Evolutionary conservation across 306 rosid species (phyloP).

Genomic region (Inga laurina): DNA sequence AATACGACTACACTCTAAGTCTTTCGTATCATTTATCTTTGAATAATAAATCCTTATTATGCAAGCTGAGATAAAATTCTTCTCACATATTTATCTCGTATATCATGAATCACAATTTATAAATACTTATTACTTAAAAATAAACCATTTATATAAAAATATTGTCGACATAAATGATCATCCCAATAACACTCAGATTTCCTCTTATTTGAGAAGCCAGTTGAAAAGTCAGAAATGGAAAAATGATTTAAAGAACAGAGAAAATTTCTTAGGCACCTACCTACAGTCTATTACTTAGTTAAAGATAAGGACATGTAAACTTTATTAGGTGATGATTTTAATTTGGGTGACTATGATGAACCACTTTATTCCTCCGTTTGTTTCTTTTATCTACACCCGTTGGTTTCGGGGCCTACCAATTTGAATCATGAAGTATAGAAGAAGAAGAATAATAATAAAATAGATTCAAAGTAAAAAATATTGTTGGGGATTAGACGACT

Average conservation of each 20-base stretch:
- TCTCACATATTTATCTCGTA: too few species aligned
- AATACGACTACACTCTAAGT: too few species aligned
- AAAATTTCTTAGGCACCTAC: neutral
- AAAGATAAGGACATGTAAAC: neutral
- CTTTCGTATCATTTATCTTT: too few species aligned
- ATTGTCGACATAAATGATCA: too few species aligned
- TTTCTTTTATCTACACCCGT: neutral
- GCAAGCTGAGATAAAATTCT: fast-evolving
- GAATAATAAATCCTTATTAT: too few species aligned
- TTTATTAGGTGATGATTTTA: neutral
- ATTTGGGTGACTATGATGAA: neutral
- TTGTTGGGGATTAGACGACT: too few species aligned
- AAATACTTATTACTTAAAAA: too few species aligned
- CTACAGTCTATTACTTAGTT: neutral
- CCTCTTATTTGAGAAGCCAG: neutral
- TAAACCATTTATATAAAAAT: too few species aligned
- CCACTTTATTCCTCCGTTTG: neutral
- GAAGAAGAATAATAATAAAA: neutral
- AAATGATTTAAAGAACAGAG: neutral
- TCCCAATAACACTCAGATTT: too few species aligned
- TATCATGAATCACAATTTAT: too few species aligned
- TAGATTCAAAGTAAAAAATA: neutral
- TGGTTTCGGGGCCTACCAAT: slow-evolving; percentile 19
- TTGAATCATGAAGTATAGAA: neutral
- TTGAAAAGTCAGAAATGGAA: neutral